Base-by-base conservation (phyloP, 805 yeast genomes). In the Komagataella pastoris region DNA sequence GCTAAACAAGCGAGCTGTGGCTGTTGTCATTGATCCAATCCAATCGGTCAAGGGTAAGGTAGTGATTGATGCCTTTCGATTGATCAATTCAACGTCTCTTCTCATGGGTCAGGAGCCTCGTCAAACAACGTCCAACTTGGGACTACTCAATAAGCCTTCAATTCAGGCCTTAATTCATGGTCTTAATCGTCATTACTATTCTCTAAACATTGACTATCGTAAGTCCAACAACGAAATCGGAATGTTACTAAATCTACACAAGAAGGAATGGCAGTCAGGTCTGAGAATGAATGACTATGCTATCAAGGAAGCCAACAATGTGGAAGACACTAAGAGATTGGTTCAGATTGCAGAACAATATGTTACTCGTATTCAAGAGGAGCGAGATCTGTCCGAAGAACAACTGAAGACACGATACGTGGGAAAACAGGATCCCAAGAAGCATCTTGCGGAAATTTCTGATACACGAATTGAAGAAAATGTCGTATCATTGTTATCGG, bases 31-130 rank as follows among this genome's bases (percentile, higher is more conserved):
- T 54, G 99, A 93, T 67, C 99, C 99, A 48, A 93, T 93, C 63
- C 99, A 93, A 69, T 88, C 97, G 12, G 99, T 93, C 50, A 90
- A 91, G 68, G 99, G 99, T 56, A 93, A 93, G 66, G 99, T 93
- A 48, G 99, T 93, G 49, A 93, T 93, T 61, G 99, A 93, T 70
- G 99, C 99, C 2, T 93, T 93, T 71, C 80, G 99, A 72, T 76
- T 95, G 56, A 93, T 93, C 61, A 88, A 88, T 58, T 81, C 97
- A 3, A 79, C 89, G 46, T 77, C 89, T 10, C 69, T 90, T 61
- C 88, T 93, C 93, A 79, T 88, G 77, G 96, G 96, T 53, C 96
- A 88, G 67, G 99, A 93, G 69, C 97, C 99, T 51, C 82, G 99
- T 65, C 98, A 91, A 66, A 85, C 97, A 8, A 93, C 99, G 3